Conservation (phyloP, 352 stramenopile species). For the Bremia lactucae region DNA sequence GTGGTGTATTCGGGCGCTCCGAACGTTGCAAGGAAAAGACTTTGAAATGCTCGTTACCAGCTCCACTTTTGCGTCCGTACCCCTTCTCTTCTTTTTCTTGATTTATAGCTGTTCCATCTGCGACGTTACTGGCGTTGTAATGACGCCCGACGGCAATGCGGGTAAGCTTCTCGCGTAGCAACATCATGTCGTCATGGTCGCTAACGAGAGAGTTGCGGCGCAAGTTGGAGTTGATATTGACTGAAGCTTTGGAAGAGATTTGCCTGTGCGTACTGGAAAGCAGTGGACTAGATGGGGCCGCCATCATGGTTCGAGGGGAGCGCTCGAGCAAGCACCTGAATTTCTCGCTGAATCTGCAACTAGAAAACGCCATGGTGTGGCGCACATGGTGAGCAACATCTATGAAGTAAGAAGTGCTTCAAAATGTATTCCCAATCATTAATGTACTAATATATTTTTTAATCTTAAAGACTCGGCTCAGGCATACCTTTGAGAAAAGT, state of each 20-base stretch:
- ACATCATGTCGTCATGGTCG: slow-evolving; percentile 50
- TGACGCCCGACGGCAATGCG: slow-evolving; percentile 42
- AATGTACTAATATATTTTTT: too few species aligned
- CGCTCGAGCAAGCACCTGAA: too few species aligned
- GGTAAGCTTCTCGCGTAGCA: slow-evolving; percentile 67
- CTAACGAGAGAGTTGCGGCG: slow-evolving; percentile 50
- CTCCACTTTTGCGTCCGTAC: slow-evolving; percentile 4
- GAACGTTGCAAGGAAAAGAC: slow-evolving; percentile 30
- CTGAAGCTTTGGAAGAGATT: slow-evolving; percentile 8
- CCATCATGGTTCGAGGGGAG: slow-evolving; percentile 5
- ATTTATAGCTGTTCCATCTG: slow-evolving; percentile 5
- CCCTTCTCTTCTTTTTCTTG: slow-evolving; percentile 3
- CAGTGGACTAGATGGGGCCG: slow-evolving; percentile 23
- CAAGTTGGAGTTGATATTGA: slow-evolving; percentile 27
- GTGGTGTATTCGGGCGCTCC: slow-evolving; percentile 54
- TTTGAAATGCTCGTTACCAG: slow-evolving; percentile 24
- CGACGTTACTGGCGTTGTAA: slow-evolving; percentile 3
- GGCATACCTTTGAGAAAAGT: too few species aligned
- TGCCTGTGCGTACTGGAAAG: slow-evolving; percentile 5
- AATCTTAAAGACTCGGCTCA: too few species aligned
- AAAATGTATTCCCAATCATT: too few species aligned
- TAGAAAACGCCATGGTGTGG: too few species aligned
- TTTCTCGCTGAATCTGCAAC: too few species aligned
- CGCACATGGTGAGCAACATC: too few species aligned
- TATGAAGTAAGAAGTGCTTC: too few species aligned